phyloP scores from a whole-genome alignment of 2,329 filamentous ascomycete species.

The Zasmidium cellare region DNA sequence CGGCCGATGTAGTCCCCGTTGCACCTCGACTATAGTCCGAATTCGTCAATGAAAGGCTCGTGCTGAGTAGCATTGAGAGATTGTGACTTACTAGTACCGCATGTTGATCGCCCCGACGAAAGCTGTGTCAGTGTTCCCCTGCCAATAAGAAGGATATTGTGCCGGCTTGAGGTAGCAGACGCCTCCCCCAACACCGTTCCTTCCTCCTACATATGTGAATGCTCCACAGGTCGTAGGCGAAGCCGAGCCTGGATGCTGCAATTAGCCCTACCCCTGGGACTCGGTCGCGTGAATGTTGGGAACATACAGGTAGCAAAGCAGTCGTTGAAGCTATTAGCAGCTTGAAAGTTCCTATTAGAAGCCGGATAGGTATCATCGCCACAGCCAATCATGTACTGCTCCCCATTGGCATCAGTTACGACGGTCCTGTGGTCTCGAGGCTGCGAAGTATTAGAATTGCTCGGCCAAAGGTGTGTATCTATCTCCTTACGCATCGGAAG shows the following conservation, averaged over 20 bases:
- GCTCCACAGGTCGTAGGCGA: background rate
- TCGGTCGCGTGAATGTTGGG: no score
- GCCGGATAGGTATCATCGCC: background rate
- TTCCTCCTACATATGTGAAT: background rate
- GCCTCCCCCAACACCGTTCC: background rate
- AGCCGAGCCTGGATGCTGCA: background rate
- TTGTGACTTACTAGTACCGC: background rate
- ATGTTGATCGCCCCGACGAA: background rate
- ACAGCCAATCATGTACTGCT: background rate
- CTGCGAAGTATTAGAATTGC: background rate
- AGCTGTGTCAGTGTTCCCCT: background rate
- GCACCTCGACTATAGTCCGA: background rate
- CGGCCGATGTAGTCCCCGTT: background rate
- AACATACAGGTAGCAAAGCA: background rate
- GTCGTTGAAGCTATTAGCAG: background rate
- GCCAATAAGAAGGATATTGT: background rate
- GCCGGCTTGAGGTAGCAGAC: background rate
- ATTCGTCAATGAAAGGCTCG: background rate
- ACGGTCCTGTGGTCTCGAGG: background rate
- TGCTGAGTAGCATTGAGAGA: background rate
- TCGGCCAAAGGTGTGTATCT: background rate
- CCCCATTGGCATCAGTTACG: background rate
- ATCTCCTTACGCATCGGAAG: background rate
- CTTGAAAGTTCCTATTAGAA: background rate
- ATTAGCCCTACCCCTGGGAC: no score